Base-by-base conservation (phyloP, 1,139 yeast genomes). In the Hansenula sp. region DNA sequence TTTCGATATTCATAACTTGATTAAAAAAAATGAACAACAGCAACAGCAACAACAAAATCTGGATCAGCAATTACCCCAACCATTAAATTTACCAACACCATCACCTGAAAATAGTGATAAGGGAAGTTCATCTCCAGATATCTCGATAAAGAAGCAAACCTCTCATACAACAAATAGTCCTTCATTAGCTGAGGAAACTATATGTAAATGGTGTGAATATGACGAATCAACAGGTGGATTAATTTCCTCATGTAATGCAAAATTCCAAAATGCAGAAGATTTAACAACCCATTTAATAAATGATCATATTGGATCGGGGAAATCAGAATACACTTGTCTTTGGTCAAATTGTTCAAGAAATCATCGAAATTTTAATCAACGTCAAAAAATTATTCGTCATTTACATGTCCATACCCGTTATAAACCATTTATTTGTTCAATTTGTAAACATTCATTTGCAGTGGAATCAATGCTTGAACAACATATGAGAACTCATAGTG, bases 371-470 rank as follows among this genome's bases (percentile, higher is more conserved):
- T 93, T 93, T 58, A 67, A 77, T 16, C 98, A 93, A 60, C 72
- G 94, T 34, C 99, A 93, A 57, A 93, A 93, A 62, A 70, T 90
- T 16, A 66, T 85, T 25, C 77, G 99, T 39, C 99, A 93, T 64
- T 68, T 93, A 39, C 94, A 86, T 60, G 83, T 85, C 3, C 99
- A 93, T 62, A 88, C 98, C 1, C 82, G 84, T 49, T 80, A 84
- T 63, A 84, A 82, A 59, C 96, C 96, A 0, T 85, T 77, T 60
- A 66, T 69, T 48, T 91, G 97, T 63, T 57, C 68, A 0, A 61
- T 74, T 1, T 91, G 98, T 61, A 75, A 79, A 2, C 79, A 82
- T 43, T 60, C 72, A 12, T 91, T 93, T 65, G 74, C 81, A 3
- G 79, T 78, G 15, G 69, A 72, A 41, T 72, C 79, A 11, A 79